A percentile compares a stretch with the other conserved stretches of the same genome.
phyloP scores from a whole-genome alignment of 139 green algal genomes.

The Chlorella sp. region DNA sequence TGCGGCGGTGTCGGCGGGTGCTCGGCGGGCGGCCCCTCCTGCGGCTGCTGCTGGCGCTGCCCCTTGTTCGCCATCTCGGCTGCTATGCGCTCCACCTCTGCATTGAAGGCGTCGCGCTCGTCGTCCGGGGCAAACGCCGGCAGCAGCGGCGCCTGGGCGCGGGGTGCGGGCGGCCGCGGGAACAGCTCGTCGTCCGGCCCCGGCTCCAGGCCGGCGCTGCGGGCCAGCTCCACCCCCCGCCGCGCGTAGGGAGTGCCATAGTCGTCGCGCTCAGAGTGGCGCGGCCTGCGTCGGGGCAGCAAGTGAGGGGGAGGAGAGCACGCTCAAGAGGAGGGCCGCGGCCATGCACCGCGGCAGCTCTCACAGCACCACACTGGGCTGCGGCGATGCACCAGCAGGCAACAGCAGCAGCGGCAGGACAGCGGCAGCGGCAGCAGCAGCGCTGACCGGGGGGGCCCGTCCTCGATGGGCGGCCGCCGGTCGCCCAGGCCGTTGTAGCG shows the following conservation, averaged over 20 bases:
- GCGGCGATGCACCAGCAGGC: background rate
- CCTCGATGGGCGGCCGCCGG: background rate
- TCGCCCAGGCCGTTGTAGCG: background rate
- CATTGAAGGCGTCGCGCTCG: slow-evolving; percentile 63
- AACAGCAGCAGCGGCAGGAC: background rate
- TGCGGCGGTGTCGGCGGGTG: too few relatives aligned
- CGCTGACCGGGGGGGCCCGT: background rate
- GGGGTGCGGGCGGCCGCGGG: background rate
- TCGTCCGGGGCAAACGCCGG: slow-evolving; percentile 31
- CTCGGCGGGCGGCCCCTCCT: too few relatives aligned
- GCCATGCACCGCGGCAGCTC: background rate
- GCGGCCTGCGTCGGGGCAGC: too few relatives aligned
- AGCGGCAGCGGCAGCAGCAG: background rate
- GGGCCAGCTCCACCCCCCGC: too few relatives aligned
- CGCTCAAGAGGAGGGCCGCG: background rate
- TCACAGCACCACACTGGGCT: background rate
- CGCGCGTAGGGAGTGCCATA: too few relatives aligned
- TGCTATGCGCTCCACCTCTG: slow-evolving; percentile 59
- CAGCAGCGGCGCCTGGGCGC: background rate
- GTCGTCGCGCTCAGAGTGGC: background rate
- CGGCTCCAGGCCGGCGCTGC: too few relatives aligned
- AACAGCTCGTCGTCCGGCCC: background rate
- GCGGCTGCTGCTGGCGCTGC: background rate
- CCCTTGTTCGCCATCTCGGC: slow-evolving; percentile 53
- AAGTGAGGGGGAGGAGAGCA: too few relatives aligned